These are phyloP conservation scores for Cryphonectria japonica DNA, from an alignment of 2,329 filamentous ascomycete species.

Conservation along the genomic window DNA sequence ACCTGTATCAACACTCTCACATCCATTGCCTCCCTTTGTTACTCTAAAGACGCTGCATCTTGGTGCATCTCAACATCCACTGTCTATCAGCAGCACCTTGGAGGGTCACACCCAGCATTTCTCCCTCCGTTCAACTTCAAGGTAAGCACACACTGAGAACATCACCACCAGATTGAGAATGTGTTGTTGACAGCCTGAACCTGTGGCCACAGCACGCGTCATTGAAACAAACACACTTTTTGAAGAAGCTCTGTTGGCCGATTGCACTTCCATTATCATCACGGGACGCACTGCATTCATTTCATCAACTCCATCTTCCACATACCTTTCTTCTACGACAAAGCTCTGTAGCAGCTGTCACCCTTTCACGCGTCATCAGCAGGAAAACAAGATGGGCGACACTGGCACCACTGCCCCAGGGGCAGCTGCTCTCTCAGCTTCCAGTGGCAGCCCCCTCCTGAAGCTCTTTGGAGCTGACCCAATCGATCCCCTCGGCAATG, in stretches of 20 bases:
- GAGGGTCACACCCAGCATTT: background rate
- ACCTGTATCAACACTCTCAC: background rate
- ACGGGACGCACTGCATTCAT: background rate
- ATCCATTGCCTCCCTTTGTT: background rate
- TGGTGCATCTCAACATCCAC: background rate
- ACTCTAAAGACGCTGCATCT: background rate
- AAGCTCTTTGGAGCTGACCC: constrained; percentile 19
- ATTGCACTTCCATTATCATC: background rate
- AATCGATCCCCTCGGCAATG: background rate
- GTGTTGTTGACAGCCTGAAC: background rate
- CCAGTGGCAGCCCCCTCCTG: background rate
- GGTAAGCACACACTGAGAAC: background rate
- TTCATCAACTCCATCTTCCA: background rate
- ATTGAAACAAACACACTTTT: background rate
- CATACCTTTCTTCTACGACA: background rate
- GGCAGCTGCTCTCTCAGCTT: background rate
- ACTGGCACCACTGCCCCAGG: background rate
- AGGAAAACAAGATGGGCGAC: background rate
- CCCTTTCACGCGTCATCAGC: background rate
- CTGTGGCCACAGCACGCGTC: background rate
- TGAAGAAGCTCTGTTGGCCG: background rate
- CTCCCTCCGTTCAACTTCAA: background rate
- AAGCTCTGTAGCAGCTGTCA: background rate
- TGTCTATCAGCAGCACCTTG: background rate
- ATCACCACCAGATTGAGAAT: background rate